Conservation (phyloP, 305 asterid species). For the Lippia alba region DNA sequence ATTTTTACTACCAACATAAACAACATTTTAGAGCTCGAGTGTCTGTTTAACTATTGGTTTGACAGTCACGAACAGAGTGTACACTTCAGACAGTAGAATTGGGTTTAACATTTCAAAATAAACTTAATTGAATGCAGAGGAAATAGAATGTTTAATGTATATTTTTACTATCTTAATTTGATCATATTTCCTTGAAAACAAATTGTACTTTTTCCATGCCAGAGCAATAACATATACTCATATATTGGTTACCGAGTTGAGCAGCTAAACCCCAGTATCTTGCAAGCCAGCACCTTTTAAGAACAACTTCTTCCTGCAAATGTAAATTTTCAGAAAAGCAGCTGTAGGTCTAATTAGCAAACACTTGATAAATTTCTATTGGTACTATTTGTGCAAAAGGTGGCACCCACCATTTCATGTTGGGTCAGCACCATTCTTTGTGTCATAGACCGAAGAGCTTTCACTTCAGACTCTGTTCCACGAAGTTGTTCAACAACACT, state of each 20-base stretch:
- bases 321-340: constrained; percentile 36
- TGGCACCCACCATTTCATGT: constrained; percentile 80
- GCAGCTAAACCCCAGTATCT: constrained; percentile 98
- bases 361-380: constrained; percentile 7
- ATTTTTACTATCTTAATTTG: constrained; percentile 2
- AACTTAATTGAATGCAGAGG: constrained; percentile 15
- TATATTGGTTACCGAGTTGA: constrained; percentile 65
- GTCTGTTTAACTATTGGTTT: constrained; percentile 14
- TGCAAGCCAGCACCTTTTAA: constrained; percentile 99
- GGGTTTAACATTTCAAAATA: constrained; percentile 14
- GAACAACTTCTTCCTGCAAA: constrained; percentile 96
- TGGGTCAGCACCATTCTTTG: constrained; percentile 94
- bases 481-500: constrained; percentile 67
- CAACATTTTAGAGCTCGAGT: constrained; percentile 5
- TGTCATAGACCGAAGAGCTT: constrained; percentile 86
- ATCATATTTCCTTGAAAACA: constrained; percentile 8
- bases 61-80: constrained; percentile 21
- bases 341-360: constrained; percentile 21
- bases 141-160: constrained; percentile 10
- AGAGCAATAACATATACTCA: constrained; percentile 23
- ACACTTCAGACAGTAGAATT: constrained; percentile 8
- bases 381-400: constrained; percentile 31
- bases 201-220: constrained; percentile 18
- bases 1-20: constrained; percentile 6
- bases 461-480: constrained; percentile 80